Percentiles rank a stretch among this genome's conserved stretches.
Evolutionary conservation across 164 flowering plant genomes (phyloP).

Genomic region (Aristolochia californica): DNA sequence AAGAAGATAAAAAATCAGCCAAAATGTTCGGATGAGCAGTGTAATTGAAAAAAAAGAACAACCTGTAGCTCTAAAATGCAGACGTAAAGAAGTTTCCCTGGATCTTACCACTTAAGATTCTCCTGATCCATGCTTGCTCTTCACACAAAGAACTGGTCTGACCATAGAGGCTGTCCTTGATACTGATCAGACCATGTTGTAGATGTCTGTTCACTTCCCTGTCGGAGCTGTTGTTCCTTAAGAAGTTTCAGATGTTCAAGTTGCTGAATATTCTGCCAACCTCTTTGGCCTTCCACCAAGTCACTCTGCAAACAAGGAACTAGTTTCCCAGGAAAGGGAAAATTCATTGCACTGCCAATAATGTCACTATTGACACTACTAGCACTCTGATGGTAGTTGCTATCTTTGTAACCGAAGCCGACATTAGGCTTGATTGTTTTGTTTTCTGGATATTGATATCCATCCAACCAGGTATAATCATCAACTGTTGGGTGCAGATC

Average conservation of each 20-base stretch:
- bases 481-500: no score
- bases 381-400: no score
- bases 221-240: slow-evolving; percentile 32
- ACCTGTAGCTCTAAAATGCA: slow-evolving; percentile 1
- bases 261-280: slow-evolving; percentile 39
- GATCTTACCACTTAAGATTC: slow-evolving; percentile 33
- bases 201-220: slow-evolving; percentile 35
- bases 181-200: slow-evolving; percentile 44
- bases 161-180: slow-evolving; percentile 70
- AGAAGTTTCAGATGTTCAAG: slow-evolving; percentile 34
- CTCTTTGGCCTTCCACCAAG: slow-evolving; percentile 35
- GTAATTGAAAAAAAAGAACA: not conserved
- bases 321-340: slow-evolving; percentile 91
- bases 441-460: no score
- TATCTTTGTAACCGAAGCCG: no score
- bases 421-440: no score
- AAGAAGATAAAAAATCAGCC: slow-evolving; percentile 8
- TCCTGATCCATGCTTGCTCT: slow-evolving; percentile 13
- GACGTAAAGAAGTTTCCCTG: not conserved
- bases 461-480: no score
- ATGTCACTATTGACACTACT: no score
- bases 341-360: slow-evolving; percentile 27
- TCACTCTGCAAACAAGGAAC: slow-evolving; percentile 28
- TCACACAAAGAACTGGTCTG: slow-evolving; percentile 77
- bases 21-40: not conserved